Base-by-base conservation (phyloP, 2,329 filamentous ascomycete species). In the Arthrobotrys sinensis region DNA sequence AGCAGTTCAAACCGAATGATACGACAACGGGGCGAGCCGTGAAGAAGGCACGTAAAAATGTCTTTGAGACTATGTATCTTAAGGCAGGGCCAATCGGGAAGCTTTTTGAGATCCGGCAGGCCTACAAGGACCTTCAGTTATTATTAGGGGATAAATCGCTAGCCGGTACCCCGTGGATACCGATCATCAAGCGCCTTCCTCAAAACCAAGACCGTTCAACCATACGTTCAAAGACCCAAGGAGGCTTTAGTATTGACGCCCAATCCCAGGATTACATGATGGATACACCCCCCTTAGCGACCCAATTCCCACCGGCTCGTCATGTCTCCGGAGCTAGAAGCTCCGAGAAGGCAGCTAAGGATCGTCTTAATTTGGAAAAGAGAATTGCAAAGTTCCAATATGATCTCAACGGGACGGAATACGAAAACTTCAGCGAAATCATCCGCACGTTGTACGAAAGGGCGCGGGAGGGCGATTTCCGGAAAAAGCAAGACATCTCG, bases 61-160 rank as follows among this genome's bases (percentile, higher is more conserved):
- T 78, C 5, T 55, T 78, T 24, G 75, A 68, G 7, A 16, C 50
- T 10, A 38, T 68, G 19, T 78, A 78, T 21, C 10, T 12, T 19
- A 12, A 55, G 28, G 28, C 16, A 1, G 67, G 52, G 2, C 52
- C 63, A 11, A 63, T 68, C 11, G 45, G 19, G 10, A 24, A 19
- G 16, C 62, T 78, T 11, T 63, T 68, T 14, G 75, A 78, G 8
- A 67, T 78, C 24, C 36, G 36, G 14, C 67, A 24, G 24, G 63
- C 64, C 7, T 78, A 46, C 11, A 78, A 38, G 28, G 38, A 55
- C 3, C 43, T 68, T 19, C 60, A 55, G 19, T 11, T 21, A 10
- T 34, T 72, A 2, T 40, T 78, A 12, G 52, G 55, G 11, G 3
- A n/a, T 6, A 45, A 43, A 52, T 1, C 14, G 6, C 28, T n/a